Base-by-base conservation (phyloP, 225 moss, liverwort and hornwort species). In the Polytrichum formosum region DNA sequence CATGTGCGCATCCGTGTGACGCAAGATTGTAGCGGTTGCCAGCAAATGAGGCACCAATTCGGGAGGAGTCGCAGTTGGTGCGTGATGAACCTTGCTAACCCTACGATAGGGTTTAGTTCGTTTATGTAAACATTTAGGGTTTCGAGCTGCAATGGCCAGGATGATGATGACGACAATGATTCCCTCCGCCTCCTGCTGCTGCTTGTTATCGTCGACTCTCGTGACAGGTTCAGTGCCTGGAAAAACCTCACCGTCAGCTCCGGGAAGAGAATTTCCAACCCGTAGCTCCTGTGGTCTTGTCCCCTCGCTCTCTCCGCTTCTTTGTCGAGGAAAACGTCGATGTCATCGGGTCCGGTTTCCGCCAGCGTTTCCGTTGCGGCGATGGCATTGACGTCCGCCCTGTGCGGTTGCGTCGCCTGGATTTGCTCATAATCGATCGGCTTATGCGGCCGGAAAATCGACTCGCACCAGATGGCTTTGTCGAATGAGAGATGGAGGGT, bases 1-100 rank as follows among this genome's bases (percentile, higher is more conserved):
- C 92, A 92, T 1, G 92, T 92, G 28, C 92, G 80, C 68, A 92
- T 81, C 35, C 90, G 88, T 27, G 81, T 82, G 20, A 90, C 79
- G 22, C 84, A 78, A 58, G 65, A 70, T 5, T 88, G 90, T 19
- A 92, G 86, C 63, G 67, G 61, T 78, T 79, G 79, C 83, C 79
- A 88, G 70, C 92, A 92, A 6, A 90, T 78, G 1, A 83, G 78
- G 31, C 92, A 92, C 90, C 92, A 90, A 62, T 74, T 80, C 2
- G 92, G 90, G 25, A 92, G 77, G 6, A 82, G 60, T 31, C 75
- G 74, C 72, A 92, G 66, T 25, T 84, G 86, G 35, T 30, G 55
- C 26, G 82, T 80, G 26, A 92, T 73, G 63, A 84, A 88, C 55
- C 67, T 80, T 6, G 88, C 82, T 1, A 92, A 86, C n/a, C 92